Conservation (phyloP, 441 rosid species). For the Macaranga tanarius region DNA sequence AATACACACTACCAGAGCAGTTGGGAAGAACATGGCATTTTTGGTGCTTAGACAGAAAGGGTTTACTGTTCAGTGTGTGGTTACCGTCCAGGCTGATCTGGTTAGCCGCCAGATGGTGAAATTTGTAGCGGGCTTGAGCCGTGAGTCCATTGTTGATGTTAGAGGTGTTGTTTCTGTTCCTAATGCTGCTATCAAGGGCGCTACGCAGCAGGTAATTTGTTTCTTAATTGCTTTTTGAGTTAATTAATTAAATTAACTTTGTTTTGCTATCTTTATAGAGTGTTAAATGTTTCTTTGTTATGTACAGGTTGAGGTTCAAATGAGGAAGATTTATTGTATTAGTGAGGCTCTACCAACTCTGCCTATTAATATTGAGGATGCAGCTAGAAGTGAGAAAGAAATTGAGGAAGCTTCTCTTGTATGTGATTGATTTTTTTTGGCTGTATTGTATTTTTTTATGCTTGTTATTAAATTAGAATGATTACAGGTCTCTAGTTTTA, state of each 20-base stretch:
- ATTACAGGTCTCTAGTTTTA: neutral
- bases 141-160: slow-evolving; percentile 64
- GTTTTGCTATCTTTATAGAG: neutral
- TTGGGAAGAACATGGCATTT: slow-evolving; percentile 59
- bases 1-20: slow-evolving; percentile 53
- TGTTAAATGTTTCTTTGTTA: neutral
- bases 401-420: slow-evolving; percentile 68
- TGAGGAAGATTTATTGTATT: slow-evolving; percentile 56
- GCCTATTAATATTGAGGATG: slow-evolving; percentile 75
- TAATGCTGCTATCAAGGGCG: slow-evolving; percentile 53
- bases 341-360: slow-evolving; percentile 53
- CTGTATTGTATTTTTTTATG: neutral
- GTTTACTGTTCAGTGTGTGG: slow-evolving; percentile 74
- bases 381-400: slow-evolving; percentile 74
- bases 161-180: slow-evolving; percentile 50
- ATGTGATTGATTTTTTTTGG: neutral
- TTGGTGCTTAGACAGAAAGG: slow-evolving; percentile 63
- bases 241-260: neutral
- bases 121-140: slow-evolving; percentile 46
- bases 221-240: neutral
- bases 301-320: slow-evolving; percentile 60
- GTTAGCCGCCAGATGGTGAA: slow-evolving; percentile 67
- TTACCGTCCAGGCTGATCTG: slow-evolving; percentile 40
- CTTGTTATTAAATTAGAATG: neutral
- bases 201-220: slow-evolving; percentile 57